Base-by-base conservation (phyloP, 1,284 basidiomycete genomes). In the Cryptococcus sp. region DNA sequence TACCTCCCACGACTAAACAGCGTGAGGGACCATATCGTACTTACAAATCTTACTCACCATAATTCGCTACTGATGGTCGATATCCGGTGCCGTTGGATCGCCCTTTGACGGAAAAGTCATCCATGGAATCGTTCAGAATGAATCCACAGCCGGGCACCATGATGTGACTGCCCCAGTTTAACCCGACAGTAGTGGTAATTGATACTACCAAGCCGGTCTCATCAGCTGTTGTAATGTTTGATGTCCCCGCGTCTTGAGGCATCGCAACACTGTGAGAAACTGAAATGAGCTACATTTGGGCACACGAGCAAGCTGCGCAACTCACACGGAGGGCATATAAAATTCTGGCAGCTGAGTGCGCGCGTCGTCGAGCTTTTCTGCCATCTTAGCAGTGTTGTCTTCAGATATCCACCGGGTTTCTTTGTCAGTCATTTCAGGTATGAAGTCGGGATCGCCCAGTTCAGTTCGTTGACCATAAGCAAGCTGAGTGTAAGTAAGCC, bases 91-190 rank as follows among this genome's bases (percentile, higher is more conserved):
- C 63, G 55, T 78, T 77, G 2, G 66, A 53, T 47, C 62, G 54
- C 4, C 73, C 74, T 48, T 68, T 56, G 8, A 76, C 63, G 10
- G 67, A 68, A 46, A 78, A 78, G 61, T 78, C 76, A 46, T 76
- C 72, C 65, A 76, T 70, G 1, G 60, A 65, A 57, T 76, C 71
- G 55, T 78, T 78, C 29, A 78, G 69, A 16, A 76, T 62, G 47
- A 78, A 63, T n/a, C 75, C 74, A 16, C 53, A 67, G 2, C 63
- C 67, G 10, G 74, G 73, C 13, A 75, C 73, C 57, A 77, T 72
- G 55, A 78, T 76, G 34, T 64, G 61, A 10, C 67, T 69, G n/a
- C 72, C 76, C 64, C 67, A 78, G 38, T 63, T 62, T 45, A 70
- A 61, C 22, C 73, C 73, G 23, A 78, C 65, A 8, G 75, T 75